Evolutionary conservation across 2,329 filamentous ascomycete genomes (phyloP), one percentile per base, ranked within the genome.

Genomic region (Scytalidium lignicola): DNA sequence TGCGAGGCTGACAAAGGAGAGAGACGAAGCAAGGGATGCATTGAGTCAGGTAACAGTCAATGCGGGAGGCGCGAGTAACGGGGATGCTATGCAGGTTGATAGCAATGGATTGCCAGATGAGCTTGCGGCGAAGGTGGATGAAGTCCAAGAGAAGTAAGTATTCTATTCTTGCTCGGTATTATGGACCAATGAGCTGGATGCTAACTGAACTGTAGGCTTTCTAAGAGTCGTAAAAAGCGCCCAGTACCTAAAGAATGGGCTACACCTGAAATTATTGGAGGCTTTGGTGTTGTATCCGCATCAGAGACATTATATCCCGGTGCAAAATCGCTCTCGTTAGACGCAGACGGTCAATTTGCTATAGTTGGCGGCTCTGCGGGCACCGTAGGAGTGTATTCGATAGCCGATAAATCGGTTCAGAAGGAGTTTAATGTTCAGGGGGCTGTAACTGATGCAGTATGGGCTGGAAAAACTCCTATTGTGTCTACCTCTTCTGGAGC

Each of bases 71-170:
- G 70, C 71, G 2, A 70, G 69, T 10, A 78, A 81, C 59, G 88
- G 85, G 22, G 93, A 97, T 66, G 85, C 86, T 17, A 99, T 99
- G 93, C 88, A 93, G 57, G 84, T 99, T 17, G 93, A 99, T 65
- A 82, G 79, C 47, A 82, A 90, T 59, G 82, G 80, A 20, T 74
- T 99, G 26, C 83, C 91, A 2, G 83, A 87, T 41, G 78, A 79
- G 13, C 73, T 96, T 44, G 74, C 82, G 18, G 79, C 79, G 47
- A 83, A 84, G 62, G 83, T 99, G 45, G 87, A 95, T 53, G 82
- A 83, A 66, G 88, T 87, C 61, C 88, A 96, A 65, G 78, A 86
- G 66, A 79, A 79, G 87, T 93, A 80, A 51, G 86, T 77, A 5
- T 46, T 45, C n/a, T n/a, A 40, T 23, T 21, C 32, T 10, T 19